Evolutionary conservation across 139 green algal genomes (phyloP).

Genomic region (Chlorella vulgaris): DNA sequence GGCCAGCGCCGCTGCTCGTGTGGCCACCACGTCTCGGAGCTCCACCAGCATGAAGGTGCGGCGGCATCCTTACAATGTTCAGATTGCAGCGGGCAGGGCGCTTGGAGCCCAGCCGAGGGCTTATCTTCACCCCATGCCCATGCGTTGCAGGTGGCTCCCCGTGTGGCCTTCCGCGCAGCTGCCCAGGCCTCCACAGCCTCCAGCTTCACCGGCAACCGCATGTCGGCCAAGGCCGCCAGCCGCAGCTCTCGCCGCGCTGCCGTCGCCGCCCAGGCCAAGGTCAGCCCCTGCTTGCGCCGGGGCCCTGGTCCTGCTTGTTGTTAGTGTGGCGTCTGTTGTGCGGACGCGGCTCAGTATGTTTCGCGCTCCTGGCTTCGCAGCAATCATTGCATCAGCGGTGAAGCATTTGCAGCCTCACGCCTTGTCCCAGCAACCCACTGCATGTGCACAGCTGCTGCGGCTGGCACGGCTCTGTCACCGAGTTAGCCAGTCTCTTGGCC

Average conservation of each 20-base stretch:
- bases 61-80: background rate
- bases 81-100: too few relatives aligned
- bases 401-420: background rate
- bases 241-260: constrained; percentile 22
- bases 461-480: too few relatives aligned
- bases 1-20: background rate
- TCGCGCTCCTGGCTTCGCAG: too few relatives aligned
- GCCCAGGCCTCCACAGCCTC: constrained; percentile 8
- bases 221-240: constrained; percentile 33
- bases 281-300: constrained; percentile 12
- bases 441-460: background rate
- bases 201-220: constrained; percentile 32
- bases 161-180: constrained; percentile 8
- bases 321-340: too few relatives aligned
- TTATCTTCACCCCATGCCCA: constrained; percentile 16
- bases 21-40: constrained; percentile 10
- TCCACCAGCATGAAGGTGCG: constrained; percentile 16
- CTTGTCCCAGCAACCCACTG: background rate
- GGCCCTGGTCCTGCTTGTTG: background rate
- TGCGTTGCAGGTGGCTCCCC: constrained; percentile 18
- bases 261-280: constrained; percentile 42
- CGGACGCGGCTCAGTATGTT: too few relatives aligned
- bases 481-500: too few relatives aligned
- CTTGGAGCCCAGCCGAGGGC: too few relatives aligned
- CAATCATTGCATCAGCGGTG: too few relatives aligned